A percentile compares a stretch with the other conserved stretches of the same genome.
These are phyloP conservation scores for Plasmodium vinckei DNA, from an alignment of 169 alveolate genomes.

Conservation along the genomic window DNA sequence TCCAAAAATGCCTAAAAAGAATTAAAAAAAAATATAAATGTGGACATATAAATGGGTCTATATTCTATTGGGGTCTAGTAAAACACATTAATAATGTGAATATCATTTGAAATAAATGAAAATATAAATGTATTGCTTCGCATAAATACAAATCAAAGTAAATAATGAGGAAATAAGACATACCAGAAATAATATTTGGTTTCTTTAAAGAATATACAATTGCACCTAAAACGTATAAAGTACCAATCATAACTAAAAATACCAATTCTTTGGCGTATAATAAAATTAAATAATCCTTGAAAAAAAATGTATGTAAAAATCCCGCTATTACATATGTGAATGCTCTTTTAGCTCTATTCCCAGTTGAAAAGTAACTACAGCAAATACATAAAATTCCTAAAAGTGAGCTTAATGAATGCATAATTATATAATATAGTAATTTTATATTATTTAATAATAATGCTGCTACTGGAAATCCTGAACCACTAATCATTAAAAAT, in stretches of 20 bases:
- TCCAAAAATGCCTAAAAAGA: conserved; percentile 71
- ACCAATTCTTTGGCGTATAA: conserved; percentile 60
- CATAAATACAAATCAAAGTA: not conserved
- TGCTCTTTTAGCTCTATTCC: conserved; percentile 68
- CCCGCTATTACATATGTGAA: conserved; percentile 73
- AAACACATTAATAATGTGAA: not conserved
- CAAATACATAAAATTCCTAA: conserved; percentile 73
- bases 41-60: not conserved
- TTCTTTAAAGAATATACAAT: conserved; percentile 79
- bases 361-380: conserved; percentile 30
- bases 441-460: conserved; percentile 60
- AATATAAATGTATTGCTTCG: not conserved
- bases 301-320: conserved; percentile 63
- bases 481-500: conserved; percentile 85
- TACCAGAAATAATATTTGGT: conserved; percentile 79
- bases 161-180: not conserved
- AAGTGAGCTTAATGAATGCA: conserved; percentile 77
- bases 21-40: not conserved
- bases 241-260: conserved; percentile 39
- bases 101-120: no score
- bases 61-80: not conserved
- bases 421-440: conserved; percentile 28
- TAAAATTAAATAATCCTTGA: conserved; percentile 40
- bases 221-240: conserved; percentile 80
- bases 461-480: conserved; percentile 77